Evolutionary conservation across 345 rosid genomes (phyloP), one percentile per base, ranked within the genome.

Genomic region (Adansonia digitata): DNA sequence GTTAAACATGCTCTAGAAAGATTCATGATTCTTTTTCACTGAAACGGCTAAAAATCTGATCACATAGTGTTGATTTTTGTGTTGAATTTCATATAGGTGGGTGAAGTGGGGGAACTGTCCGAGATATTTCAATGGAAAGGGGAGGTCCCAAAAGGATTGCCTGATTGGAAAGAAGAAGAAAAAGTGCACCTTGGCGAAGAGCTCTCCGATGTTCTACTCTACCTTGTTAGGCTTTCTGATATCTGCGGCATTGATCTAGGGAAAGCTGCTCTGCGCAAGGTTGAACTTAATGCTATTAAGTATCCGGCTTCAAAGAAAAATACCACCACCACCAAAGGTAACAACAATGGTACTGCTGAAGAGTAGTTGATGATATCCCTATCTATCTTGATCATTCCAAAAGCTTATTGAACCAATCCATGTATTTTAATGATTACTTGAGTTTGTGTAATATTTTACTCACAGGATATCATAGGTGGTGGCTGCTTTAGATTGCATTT

Each of bases 81-180:
- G 37, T 72, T 59, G 31, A 78, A n/a, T n/a, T 27, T 14, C 15
- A 59, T 60, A 17, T n/a, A 94, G 98, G 95, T 94, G 65, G 97
- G 95, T 14, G 98, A 94, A 84, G 92, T 94, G 13, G 98, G 98
- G 64, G 98, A 94, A 74, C 75, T 94, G 8, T 92, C 97, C 13
- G 92, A 89, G 91, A 94, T 94, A 85, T 94, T 94, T 70, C 98
- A 94, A 51, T 94, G 98, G 98, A 94, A 83, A 82, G 98, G 97
- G 17, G 98, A 94, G 86, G 97, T 94, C 1, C 86, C 92, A 26
- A 89, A 73, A 77, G 98, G 98, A 24, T 80, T 91, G 61, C 92
- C 97, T 3, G 97, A 77, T 53, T 94, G 95, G 95, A 82, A 87
- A 85, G 97, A 94, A 71, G 97, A 92, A 42, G 97, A 92, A 75